Conservation (phyloP, 139 green algal genomes). For the Pycnococcus provasolii region DNA sequence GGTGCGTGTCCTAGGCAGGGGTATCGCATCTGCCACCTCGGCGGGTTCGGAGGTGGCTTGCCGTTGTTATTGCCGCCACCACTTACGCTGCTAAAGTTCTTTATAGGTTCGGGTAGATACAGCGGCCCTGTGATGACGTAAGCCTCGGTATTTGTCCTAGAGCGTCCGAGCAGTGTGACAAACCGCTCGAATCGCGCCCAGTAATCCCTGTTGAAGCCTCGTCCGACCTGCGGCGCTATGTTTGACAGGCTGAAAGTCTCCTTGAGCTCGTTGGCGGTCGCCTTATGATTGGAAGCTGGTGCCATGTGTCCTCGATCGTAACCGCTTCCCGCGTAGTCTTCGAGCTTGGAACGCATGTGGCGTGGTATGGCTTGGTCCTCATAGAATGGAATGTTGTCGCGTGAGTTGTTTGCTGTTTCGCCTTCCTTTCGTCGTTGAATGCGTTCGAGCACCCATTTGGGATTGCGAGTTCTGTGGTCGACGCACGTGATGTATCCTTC, state of each 20-base stretch:
- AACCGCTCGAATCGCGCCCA: conserved; percentile 89
- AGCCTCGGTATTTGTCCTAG: conserved; percentile 37
- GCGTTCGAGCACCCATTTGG: conserved; percentile 17
- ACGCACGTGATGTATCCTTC: neutral
- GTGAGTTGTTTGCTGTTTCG: neutral
- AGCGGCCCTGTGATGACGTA: conserved; percentile 75
- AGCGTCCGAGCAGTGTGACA: conserved; percentile 39
- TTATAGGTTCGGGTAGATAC: conserved; percentile 45
- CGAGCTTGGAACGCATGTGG: conserved; percentile 38
- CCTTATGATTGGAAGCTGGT: conserved; percentile 69
- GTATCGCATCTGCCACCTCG: conserved; percentile 53
- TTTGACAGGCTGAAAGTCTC: conserved; percentile 77
- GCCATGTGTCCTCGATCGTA: conserved; percentile 89
- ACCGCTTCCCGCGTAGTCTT: conserved; percentile 57
- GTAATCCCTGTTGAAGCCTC: conserved; percentile 87
- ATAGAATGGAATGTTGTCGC: neutral
- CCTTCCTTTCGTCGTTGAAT: neutral
- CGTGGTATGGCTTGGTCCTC: neutral
- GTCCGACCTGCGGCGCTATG: conserved; percentile 51
- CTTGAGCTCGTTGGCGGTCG: conserved; percentile 61
- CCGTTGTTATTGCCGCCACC: too few relatives aligned
- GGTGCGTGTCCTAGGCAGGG: conserved; percentile 48
- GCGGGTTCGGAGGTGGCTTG: neutral
- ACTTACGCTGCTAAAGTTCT: conserved; percentile 30
- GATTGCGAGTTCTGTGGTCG: conserved; percentile 14